These are phyloP conservation scores for Nectriaceae sp. DNA, from an alignment of 2,329 filamentous ascomycete genomes.

Conservation along the genomic window DNA sequence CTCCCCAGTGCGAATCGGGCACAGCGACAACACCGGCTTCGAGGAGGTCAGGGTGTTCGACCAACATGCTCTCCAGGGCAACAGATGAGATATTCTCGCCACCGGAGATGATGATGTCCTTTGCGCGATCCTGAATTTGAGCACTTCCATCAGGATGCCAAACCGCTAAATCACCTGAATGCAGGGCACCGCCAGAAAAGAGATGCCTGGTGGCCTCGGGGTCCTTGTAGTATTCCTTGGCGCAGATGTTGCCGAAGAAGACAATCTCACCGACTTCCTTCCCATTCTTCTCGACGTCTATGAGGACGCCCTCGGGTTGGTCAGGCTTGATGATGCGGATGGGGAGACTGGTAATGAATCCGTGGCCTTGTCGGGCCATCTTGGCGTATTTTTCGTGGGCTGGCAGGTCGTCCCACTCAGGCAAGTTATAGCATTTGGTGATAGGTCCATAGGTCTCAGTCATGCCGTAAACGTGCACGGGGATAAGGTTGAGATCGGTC, in stretches of 20 bases:
- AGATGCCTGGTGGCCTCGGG: constrained; percentile 81
- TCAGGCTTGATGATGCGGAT: constrained; percentile 81
- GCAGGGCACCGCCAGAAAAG: constrained; percentile 82
- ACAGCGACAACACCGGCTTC: constrained; percentile 92
- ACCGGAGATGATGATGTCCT: constrained; percentile 97
- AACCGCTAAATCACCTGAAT: constrained; percentile 90
- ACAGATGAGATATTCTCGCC: constrained; percentile 97
- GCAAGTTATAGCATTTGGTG: constrained; percentile 88
- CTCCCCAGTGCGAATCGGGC: constrained; percentile 88
- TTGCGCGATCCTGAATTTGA: constrained; percentile 90
- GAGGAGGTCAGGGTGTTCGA: constrained; percentile 83
- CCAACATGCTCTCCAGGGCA: constrained; percentile 86
- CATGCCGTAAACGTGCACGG: constrained; percentile 90
- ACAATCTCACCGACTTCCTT: constrained; percentile 63
- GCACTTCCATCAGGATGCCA: constrained; percentile 89
- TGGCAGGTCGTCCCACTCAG: constrained; percentile 77
- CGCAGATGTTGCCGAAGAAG: constrained; percentile 89
- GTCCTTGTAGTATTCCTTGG: constrained; percentile 91
- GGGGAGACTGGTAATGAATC: constrained; percentile 81
- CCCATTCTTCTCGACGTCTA: constrained; percentile 51
- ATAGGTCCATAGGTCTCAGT: constrained; percentile 93
- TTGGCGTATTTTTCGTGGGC: constrained; percentile 76
- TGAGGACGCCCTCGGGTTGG: constrained; percentile 58
- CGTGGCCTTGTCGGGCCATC: constrained; percentile 95
- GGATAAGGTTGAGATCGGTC: constrained; percentile 73